Evolutionary conservation across 1,284 basidiomycete genomes (phyloP).

Genomic region (Ceratobasidium papillatum): DNA sequence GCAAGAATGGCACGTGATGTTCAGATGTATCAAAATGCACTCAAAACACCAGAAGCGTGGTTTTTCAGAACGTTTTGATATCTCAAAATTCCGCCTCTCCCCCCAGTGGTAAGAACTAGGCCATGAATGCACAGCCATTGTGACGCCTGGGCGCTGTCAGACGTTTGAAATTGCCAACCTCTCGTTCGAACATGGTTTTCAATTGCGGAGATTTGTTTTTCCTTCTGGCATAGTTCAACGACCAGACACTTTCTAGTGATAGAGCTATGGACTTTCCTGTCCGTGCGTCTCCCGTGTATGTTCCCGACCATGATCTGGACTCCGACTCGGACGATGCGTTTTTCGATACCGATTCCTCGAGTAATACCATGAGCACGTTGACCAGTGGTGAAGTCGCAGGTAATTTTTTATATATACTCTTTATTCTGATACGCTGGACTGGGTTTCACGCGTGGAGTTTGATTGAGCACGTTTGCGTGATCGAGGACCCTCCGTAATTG

Average conservation of each 20-base stretch:
- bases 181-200: no score
- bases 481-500: neutral
- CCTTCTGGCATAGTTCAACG: neutral
- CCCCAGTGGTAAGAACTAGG: no score
- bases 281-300: neutral
- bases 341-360: slow-evolving; percentile 12
- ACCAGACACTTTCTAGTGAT: neutral
- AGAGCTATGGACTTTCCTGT: neutral
- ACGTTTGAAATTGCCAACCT: no score
- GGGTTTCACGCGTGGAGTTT: neutral
- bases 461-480: neutral
- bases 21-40: no score
- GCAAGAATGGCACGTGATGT: no score
- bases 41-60: no score
- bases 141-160: no score
- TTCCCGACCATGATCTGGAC: neutral
- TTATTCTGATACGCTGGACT: neutral
- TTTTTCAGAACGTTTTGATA: no score
- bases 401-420: neutral
- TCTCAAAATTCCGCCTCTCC: no score
- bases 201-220: neutral
- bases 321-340: neutral
- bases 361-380: slow-evolving; percentile 21
- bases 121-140: no score
- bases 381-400: slow-evolving; percentile 10